Percentiles rank a stretch among this genome's conserved stretches.
Evolutionary conservation across 2,329 filamentous ascomycete genomes (phyloP).

Genomic region (Phaeosphaeria sp.): DNA sequence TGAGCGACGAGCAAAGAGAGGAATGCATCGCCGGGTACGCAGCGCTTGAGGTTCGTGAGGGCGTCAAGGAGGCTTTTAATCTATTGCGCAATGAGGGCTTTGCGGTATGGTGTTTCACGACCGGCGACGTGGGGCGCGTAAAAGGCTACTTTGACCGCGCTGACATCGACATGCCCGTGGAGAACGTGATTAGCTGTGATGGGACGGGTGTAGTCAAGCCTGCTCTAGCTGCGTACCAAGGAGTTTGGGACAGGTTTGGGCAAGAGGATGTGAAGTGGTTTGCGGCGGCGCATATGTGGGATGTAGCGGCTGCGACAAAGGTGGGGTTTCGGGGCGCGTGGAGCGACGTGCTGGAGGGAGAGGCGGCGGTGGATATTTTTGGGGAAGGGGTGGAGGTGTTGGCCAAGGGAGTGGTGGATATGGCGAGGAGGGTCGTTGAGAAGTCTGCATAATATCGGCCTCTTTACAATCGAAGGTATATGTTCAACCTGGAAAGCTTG

Average conservation of each 20-base stretch:
- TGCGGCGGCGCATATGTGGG: slow-evolving; percentile 67
- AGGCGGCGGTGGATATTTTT: slow-evolving; percentile 16
- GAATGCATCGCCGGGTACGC: slow-evolving; percentile 16
- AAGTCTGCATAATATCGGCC: too few relatives aligned
- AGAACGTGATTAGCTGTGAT: slow-evolving; percentile 62
- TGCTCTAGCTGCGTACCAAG: slow-evolving; percentile 54
- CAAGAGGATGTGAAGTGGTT: slow-evolving; percentile 59
- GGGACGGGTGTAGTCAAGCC: slow-evolving; percentile 58
- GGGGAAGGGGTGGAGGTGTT: slow-evolving; percentile 12
- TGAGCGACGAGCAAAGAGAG: slow-evolving; percentile 12
- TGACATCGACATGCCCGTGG: slow-evolving; percentile 58
- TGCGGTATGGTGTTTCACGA: slow-evolving; percentile 17
- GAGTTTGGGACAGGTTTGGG: slow-evolving; percentile 51
- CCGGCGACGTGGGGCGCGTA: slow-evolving; percentile 40
- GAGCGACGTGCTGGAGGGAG: slow-evolving; percentile 13
- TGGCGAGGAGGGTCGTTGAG: slow-evolving; percentile 13
- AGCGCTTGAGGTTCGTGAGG: slow-evolving; percentile 8
- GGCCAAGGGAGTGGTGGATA: slow-evolving; percentile 8
- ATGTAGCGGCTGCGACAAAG: slow-evolving; percentile 59
- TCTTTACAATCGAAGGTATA: too few relatives aligned
- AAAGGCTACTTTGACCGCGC: slow-evolving; percentile 58
- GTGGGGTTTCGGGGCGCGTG: slow-evolving; percentile 46
- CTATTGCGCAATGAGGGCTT: slow-evolving; percentile 14
- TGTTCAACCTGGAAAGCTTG: too few relatives aligned
- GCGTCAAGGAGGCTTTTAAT: slow-evolving; percentile 9